Evolutionary conservation across 1,284 basidiomycete species (phyloP).

Genomic region (Trichosporon ovoides): DNA sequence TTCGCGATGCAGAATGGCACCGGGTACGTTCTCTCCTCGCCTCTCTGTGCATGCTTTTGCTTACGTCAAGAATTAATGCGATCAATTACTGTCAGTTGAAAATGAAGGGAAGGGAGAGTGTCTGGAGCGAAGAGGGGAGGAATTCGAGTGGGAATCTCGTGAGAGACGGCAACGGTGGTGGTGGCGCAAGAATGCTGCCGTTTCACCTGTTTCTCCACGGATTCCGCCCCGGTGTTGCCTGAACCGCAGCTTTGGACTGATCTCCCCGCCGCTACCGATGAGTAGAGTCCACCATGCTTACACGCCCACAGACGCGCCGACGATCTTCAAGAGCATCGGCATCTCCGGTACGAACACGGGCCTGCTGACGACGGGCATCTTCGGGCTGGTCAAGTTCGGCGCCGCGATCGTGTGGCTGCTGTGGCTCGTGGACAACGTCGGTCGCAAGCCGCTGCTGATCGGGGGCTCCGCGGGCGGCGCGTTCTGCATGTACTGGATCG

Average conservation of each 20-base stretch:
- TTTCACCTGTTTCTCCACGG: no score
- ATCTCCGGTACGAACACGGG: slow-evolving; percentile 33
- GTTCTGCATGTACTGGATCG: slow-evolving; percentile 30
- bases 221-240: no score
- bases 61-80: slow-evolving; percentile 6
- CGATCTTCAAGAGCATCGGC: slow-evolving; percentile 46
- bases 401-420: slow-evolving; percentile 28
- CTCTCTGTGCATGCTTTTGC: not conserved
- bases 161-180: no score
- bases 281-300: not conserved
- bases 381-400: slow-evolving; percentile 46
- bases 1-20: slow-evolving; percentile 17
- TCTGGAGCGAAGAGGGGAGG: no score
- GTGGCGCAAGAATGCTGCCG: no score
- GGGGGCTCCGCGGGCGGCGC: slow-evolving; percentile 17
- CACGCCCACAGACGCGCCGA: slow-evolving; percentile 17
- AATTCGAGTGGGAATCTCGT: no score
- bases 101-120: not conserved
- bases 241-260: no score
- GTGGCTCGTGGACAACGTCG: slow-evolving; percentile 38
- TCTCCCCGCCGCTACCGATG: no score
- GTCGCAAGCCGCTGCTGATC: slow-evolving; percentile 30
- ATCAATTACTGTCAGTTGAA: slow-evolving; percentile 23
- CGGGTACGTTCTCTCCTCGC: not conserved
- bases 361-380: slow-evolving; percentile 46